A percentile compares a stretch with the other conserved stretches of the same genome.
These are phyloP conservation scores for Mycena belliarum DNA, from an alignment of 768 basidiomycete genomes.

Conservation along the genomic window DNA sequence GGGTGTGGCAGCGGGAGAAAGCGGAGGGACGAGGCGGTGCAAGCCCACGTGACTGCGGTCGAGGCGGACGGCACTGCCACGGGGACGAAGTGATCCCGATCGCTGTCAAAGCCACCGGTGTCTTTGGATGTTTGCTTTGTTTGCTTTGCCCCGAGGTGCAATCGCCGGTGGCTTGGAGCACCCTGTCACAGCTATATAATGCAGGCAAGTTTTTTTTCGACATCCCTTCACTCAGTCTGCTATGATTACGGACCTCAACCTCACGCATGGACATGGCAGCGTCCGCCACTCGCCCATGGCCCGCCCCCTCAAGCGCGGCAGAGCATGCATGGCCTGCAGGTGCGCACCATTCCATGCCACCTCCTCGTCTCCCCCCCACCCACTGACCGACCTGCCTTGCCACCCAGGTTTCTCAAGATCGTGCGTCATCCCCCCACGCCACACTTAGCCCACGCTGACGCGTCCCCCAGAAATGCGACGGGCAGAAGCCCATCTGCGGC, in stretches of 20 bases:
- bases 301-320: conserved; percentile 54
- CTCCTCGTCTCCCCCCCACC: not conserved
- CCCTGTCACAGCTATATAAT: conserved; percentile 6
- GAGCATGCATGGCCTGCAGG: conserved; percentile 58
- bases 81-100: not conserved
- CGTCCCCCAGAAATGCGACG: conserved; percentile 62
- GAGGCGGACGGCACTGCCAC: conserved; percentile 2
- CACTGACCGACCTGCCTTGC: not conserved
- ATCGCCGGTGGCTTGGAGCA: not conserved
- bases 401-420: conserved; percentile 49
- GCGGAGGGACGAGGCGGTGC: too few relatives aligned
- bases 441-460: conserved; percentile 1
- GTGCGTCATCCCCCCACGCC: conserved; percentile 31
- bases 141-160: not conserved
- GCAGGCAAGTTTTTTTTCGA: not conserved
- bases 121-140: not conserved
- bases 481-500: conserved; percentile 61
- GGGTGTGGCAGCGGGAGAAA: too few relatives aligned
- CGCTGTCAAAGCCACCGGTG: not conserved
- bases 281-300: conserved; percentile 31
- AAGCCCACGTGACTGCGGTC: too few relatives aligned
- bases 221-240: conserved; percentile 15
- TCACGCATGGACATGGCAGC: too few relatives aligned
- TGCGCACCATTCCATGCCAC: conserved; percentile 18
- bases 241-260: conserved; percentile 41